Evolutionary conservation across 352 stramenopile species (phyloP), one percentile per base, ranked within the genome.

Genomic region (Phytophthora agathidicida): DNA sequence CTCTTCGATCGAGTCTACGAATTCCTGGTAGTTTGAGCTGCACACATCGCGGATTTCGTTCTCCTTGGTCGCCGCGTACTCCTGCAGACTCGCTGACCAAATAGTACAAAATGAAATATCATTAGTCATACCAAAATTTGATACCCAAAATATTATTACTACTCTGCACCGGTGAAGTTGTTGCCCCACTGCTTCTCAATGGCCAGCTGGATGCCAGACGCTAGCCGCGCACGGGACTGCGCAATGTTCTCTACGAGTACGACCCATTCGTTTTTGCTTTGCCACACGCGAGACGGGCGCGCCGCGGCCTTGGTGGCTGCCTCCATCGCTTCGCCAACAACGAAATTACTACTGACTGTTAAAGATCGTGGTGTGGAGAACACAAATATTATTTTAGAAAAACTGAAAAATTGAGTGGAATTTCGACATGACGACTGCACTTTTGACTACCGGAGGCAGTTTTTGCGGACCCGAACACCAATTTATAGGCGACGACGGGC

Each of bases 131-230:
- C 11, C 16, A 37, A 14, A 5, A 11, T 41, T 24, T 35, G 3
- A 58, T 38, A 44, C 35, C 20, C 10, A 56, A 19, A 65, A 1
- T 42, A 47, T 13, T 44, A 62, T 26, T 11, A n/a, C 7, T 13
- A 24, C n/a, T n/a, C n/a, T 28, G 17, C 9, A 90, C 83, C 79
- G 0, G 83, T 56, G 48, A 93, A 93, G 50, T 88, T 87, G 62
- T 84, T 79, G 35, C 80, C 78, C 78, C 83, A 93, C 54, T 89
- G 80, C 60, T 89, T 88, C 64, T 93, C 83, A 33, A 93, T 88
- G 14, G 80, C 83, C 23, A 89, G 52, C 51, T 93, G 80, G 54
- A 93, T 93, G 48, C 83, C 80, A 1, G 80, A 85, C 14, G 83
- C 77, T 5, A 91, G 64, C 0, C 80, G 77, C 23, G 83, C 68